phyloP scores from a whole-genome alignment of 2,329 filamentous ascomycete species.

The Microdochium nivale region DNA sequence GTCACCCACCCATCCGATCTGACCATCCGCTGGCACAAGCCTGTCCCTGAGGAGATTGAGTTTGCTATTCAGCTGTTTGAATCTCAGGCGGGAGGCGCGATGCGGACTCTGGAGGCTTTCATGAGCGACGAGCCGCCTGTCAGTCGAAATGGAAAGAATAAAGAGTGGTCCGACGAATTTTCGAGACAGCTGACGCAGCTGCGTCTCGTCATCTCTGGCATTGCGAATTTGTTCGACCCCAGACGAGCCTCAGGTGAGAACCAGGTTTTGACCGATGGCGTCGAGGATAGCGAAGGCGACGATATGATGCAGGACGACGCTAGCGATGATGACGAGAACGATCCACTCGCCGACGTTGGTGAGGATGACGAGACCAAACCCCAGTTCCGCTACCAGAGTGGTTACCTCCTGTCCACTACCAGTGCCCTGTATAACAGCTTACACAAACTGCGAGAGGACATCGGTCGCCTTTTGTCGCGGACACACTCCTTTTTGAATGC shows the following conservation, averaged over 20 bases:
- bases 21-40: slow-evolving; percentile 86
- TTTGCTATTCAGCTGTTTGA: slow-evolving; percentile 89
- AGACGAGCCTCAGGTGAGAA: slow-evolving; percentile 53
- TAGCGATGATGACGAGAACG: slow-evolving; percentile 41
- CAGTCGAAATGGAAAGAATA: slow-evolving; percentile 88
- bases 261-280: slow-evolving; percentile 28
- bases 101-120: slow-evolving; percentile 67
- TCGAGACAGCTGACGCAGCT: slow-evolving; percentile 83
- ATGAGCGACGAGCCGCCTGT: slow-evolving; percentile 74
- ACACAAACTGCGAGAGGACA: slow-evolving; percentile 70
- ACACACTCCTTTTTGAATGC: slow-evolving; percentile 77
- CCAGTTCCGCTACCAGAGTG: slow-evolving; percentile 81
- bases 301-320: slow-evolving; percentile 48
- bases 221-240: slow-evolving; percentile 83
- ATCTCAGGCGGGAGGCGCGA: slow-evolving; percentile 69
- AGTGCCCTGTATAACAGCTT: slow-evolving; percentile 63
- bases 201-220: slow-evolving; percentile 80
- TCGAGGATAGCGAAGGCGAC: slow-evolving; percentile 33
- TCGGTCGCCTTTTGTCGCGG: slow-evolving; percentile 71
- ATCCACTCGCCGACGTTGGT: slow-evolving; percentile 52
- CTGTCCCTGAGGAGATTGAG: slow-evolving; percentile 67
- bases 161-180: slow-evolving; percentile 97
- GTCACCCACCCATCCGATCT: slow-evolving; percentile 66
- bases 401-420: slow-evolving; percentile 63
- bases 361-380: slow-evolving; percentile 79